Conservation (phyloP, 2,329 filamentous ascomycete genomes). For the Epichloe bromicola region DNA sequence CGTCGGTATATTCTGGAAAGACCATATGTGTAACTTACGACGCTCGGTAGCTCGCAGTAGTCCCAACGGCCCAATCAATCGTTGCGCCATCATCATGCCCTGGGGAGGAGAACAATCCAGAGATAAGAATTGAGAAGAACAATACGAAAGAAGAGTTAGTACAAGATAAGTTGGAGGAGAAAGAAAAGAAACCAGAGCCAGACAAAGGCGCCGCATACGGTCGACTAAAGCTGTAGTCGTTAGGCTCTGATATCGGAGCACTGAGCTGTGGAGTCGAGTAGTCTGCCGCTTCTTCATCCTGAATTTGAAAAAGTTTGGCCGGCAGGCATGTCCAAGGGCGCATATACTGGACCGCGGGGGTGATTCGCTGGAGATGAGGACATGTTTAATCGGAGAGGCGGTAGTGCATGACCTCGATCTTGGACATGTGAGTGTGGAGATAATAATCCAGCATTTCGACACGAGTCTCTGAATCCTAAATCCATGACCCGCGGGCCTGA, state of each 20-base stretch:
- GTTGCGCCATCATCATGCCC: no score
- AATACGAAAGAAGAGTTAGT: no score
- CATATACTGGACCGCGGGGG: conserved; percentile 39
- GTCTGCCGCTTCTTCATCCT: conserved; percentile 24
- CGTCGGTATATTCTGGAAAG: neutral
- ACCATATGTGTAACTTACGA: conserved; percentile 17
- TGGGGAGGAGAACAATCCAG: no score
- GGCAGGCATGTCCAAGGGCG: conserved; percentile 37
- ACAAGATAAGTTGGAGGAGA: no score
- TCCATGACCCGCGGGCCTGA: conserved; percentile 33
- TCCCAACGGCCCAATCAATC: no score
- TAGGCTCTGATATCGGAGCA: conserved; percentile 38
- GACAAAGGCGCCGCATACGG: conserved; percentile 20
- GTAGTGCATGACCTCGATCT: conserved; percentile 31
- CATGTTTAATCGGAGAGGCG: conserved; percentile 9
- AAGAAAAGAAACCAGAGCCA: no score
- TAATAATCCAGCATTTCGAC: conserved; percentile 19
- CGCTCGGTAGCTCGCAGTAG: no score
- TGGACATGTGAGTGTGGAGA: conserved; percentile 24
- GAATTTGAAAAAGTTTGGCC: conserved; percentile 12
- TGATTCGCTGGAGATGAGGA: conserved; percentile 26
- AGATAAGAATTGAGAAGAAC: no score
- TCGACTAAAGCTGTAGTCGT: conserved; percentile 41
- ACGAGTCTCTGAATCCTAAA: conserved; percentile 17
- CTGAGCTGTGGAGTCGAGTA: conserved; percentile 42